Conservation (phyloP, 441 rosid species). For the Eruca vesicaria region DNA sequence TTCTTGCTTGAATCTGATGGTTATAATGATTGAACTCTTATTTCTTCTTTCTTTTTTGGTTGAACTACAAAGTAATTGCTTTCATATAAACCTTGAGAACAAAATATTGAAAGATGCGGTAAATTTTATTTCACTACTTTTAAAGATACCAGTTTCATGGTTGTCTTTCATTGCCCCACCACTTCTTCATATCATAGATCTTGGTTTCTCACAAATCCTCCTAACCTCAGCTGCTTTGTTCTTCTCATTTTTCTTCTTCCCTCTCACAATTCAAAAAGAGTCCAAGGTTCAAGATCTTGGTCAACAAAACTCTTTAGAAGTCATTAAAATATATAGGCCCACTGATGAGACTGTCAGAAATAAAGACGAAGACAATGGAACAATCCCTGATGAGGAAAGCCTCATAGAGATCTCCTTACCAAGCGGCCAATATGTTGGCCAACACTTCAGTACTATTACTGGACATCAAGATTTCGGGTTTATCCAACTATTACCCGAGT, state of each 20-base stretch:
- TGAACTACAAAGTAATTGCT: slow-evolving; percentile 29
- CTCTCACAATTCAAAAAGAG: slow-evolving; percentile 34
- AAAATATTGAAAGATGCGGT: slow-evolving; percentile 27
- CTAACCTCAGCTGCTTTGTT: slow-evolving; percentile 38
- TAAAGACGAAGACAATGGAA: slow-evolving; percentile 54
- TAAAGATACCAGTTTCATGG: slow-evolving; percentile 43
- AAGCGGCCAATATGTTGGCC: slow-evolving; percentile 57
- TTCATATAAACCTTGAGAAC: slow-evolving; percentile 39
- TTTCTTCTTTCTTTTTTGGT: slow-evolving; percentile 29
- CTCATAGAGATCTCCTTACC: slow-evolving; percentile 84
- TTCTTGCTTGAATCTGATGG: neutral
- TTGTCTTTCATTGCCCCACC: slow-evolving; percentile 38
- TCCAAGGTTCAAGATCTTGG: slow-evolving; percentile 5
- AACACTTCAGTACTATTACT: slow-evolving; percentile 11
- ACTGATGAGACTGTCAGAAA: neutral
- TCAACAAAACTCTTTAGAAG: slow-evolving; percentile 1
- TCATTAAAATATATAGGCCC: slow-evolving; percentile 26
- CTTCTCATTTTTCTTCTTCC: slow-evolving; percentile 44
- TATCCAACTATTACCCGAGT: slow-evolving; percentile 52
- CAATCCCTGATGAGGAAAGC: slow-evolving; percentile 81
- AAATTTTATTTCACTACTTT: slow-evolving; percentile 37
- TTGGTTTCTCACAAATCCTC: slow-evolving; percentile 38
- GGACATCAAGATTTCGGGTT: slow-evolving; percentile 39
- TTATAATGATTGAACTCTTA: slow-evolving; percentile 28
- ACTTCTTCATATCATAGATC: slow-evolving; percentile 40